These are phyloP conservation scores for Lepiota subincarnata DNA, from an alignment of 768 basidiomycete species.

Conservation along the genomic window DNA sequence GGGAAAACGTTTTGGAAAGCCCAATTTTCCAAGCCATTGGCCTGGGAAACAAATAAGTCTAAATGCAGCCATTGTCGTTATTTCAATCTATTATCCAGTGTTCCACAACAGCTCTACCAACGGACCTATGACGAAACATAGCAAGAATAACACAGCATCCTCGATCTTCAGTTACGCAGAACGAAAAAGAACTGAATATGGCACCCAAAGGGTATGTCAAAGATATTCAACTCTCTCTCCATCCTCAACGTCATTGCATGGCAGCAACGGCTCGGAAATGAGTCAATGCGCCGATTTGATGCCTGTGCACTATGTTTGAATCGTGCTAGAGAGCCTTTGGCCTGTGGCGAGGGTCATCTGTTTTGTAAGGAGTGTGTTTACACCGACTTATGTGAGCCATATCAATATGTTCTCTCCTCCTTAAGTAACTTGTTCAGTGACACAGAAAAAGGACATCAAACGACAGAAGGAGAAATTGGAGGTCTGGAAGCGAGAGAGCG, in stretches of 20 bases:
- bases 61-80: not conserved
- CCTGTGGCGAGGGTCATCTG: slow-evolving; percentile 83
- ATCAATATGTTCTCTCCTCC: not conserved
- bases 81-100: not conserved
- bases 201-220: slow-evolving; percentile 64
- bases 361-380: slow-evolving; percentile 97
- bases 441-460: slow-evolving; percentile 91
- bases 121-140: slow-evolving; percentile 73
- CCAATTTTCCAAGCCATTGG: too few relatives aligned
- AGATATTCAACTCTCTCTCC: not conserved
- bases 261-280: slow-evolving; percentile 80
- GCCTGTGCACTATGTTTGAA: slow-evolving; percentile 88
- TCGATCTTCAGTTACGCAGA: slow-evolving; percentile 90
- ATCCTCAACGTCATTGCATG: not conserved
- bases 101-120: not conserved
- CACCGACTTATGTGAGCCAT: slow-evolving; percentile 68
- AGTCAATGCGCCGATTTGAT: slow-evolving; percentile 90
- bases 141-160: slow-evolving; percentile 87
- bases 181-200: slow-evolving; percentile 81
- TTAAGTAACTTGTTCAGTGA: slow-evolving; percentile 42
- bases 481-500: slow-evolving; percentile 70
- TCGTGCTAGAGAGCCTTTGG: slow-evolving; percentile 76
- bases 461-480: slow-evolving; percentile 81
- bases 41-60: not conserved
- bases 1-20: too few relatives aligned